Percentiles rank a stretch among this genome's conserved stretches.
These are phyloP conservation scores for Thraustochytrium striatum DNA, from an alignment of 352 stramenopile genomes.

Conservation along the genomic window DNA sequence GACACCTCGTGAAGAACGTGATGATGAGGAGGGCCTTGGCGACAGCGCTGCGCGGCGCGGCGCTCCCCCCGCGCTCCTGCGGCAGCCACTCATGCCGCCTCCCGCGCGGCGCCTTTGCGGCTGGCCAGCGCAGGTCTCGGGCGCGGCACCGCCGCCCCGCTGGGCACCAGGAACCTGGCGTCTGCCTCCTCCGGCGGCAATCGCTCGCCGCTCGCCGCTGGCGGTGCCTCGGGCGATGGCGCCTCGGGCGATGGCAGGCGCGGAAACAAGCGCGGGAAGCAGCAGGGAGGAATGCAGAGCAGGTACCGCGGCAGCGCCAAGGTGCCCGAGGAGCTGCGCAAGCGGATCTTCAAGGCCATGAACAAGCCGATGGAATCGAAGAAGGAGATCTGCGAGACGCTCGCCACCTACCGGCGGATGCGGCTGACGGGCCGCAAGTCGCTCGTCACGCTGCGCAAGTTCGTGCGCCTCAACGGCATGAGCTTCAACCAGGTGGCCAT, in stretches of 20 bases:
- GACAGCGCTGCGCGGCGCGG: too few relatives aligned
- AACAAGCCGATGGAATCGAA: background rate
- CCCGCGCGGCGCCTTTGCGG: too few relatives aligned
- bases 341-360: background rate
- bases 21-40: background rate
- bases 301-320: background rate
- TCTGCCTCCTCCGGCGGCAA: background rate
- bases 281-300: background rate
- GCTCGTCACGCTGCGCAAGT: background rate
- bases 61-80: background rate
- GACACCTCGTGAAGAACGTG: too few relatives aligned
- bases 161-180: background rate
- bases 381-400: too few relatives aligned
- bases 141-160: too few relatives aligned
- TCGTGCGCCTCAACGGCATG: too few relatives aligned
- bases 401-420: background rate
- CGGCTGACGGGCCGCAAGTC: constrained; percentile 13
- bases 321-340: constrained; percentile 2
- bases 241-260: background rate
- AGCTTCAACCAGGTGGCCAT: too few relatives aligned
- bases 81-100: too few relatives aligned
- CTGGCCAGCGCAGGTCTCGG: too few relatives aligned
- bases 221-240: too few relatives aligned
- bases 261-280: background rate
- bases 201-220: too few relatives aligned